A percentile compares a stretch with the other conserved stretches of the same genome.
Conservation (phyloP, 495 filamentous ascomycete genomes). For the Ramalina intermedia region DNA sequence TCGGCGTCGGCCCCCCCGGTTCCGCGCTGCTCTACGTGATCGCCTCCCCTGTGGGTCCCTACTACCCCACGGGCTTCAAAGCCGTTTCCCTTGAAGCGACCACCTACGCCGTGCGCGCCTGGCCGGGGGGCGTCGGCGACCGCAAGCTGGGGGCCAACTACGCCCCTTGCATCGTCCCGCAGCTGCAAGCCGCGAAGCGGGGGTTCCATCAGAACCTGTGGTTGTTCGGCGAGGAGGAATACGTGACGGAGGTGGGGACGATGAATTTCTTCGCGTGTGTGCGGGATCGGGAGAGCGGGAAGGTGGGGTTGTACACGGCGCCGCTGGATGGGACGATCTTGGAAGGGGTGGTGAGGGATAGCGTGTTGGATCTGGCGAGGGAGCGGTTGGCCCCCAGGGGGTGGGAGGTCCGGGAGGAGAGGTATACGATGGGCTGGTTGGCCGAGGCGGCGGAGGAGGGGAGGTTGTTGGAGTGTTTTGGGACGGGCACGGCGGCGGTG, state of each 20-base stretch:
- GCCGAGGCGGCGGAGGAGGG: constrained; percentile 70
- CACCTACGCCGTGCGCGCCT: constrained; percentile 86
- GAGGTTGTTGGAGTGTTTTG: constrained; percentile 80
- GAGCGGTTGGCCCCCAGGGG: constrained; percentile 74
- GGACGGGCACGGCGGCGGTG: constrained; percentile 71
- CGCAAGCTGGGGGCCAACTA: constrained; percentile 98
- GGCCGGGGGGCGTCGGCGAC: constrained; percentile 93
- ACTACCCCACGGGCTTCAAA: constrained; percentile 97
- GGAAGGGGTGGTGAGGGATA: constrained; percentile 85
- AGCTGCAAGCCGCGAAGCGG: constrained; percentile 72
- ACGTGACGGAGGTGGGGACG: constrained; percentile 88
- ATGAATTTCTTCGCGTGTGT: constrained; percentile 93
- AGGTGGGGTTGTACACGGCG: constrained; percentile 81
- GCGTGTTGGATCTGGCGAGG: constrained; percentile 64
- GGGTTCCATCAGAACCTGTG: constrained; percentile 98
- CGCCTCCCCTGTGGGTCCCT: constrained; percentile 90
- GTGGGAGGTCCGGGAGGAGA: constrained; percentile 76
- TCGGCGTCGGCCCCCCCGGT: constrained; percentile 82
- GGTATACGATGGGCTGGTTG: constrained; percentile 76
- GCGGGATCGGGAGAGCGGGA: constrained; percentile 64
- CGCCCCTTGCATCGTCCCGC: constrained; percentile 87
- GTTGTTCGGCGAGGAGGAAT: constrained; percentile 90
- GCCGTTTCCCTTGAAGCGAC: constrained; percentile 88
- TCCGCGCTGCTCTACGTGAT: constrained; percentile 87
- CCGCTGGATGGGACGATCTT: constrained; percentile 96